These are phyloP conservation scores for Vararia minispora DNA, from an alignment of 768 basidiomycete genomes.

Conservation along the genomic window DNA sequence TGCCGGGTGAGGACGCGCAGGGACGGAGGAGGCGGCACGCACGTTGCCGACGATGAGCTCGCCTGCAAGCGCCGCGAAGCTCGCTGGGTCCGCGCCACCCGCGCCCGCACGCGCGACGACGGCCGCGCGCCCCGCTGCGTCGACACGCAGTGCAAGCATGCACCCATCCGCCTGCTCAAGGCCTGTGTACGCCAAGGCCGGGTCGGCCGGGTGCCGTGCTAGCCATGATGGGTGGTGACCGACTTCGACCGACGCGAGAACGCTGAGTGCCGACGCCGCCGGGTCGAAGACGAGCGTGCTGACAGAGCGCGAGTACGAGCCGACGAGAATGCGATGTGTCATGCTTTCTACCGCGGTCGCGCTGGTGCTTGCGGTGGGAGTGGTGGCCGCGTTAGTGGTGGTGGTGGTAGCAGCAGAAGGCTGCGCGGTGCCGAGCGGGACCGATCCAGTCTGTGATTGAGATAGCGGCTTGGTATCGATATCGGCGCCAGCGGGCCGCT, in stretches of 20 bases:
- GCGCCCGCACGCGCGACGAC: slow-evolving; percentile 38
- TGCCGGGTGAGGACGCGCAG: slow-evolving; percentile 1
- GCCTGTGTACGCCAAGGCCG: slow-evolving; percentile 49
- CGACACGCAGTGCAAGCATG: slow-evolving; percentile 48
- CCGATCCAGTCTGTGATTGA: too few species aligned
- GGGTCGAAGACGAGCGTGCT: slow-evolving; percentile 56
- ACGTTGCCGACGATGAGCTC: slow-evolving; percentile 67
- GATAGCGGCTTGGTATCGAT: too few species aligned
- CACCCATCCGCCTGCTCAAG: slow-evolving; percentile 61
- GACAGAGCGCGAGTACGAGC: slow-evolving; percentile 55
- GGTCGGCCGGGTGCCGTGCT: slow-evolving; percentile 43
- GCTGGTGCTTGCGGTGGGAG: too few species aligned
- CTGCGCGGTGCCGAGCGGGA: too few species aligned
- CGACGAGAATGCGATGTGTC: slow-evolving; percentile 42
- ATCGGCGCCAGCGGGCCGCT: too few species aligned
- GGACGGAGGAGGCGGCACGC: slow-evolving; percentile 21
- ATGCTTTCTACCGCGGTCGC: too few species aligned
- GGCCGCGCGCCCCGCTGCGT: slow-evolving; percentile 38
- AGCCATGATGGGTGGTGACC: slow-evolving; percentile 74
- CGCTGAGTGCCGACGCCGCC: slow-evolving; percentile 29
- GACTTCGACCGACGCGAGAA: slow-evolving; percentile 33
- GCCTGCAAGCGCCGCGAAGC: slow-evolving; percentile 42
- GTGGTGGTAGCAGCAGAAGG: too few species aligned
- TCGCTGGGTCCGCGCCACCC: slow-evolving; percentile 54
- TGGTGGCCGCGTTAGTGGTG: too few species aligned